phyloP scores from a whole-genome alignment of 2,329 filamentous ascomycete species.

The Penicillium verrucosum region DNA sequence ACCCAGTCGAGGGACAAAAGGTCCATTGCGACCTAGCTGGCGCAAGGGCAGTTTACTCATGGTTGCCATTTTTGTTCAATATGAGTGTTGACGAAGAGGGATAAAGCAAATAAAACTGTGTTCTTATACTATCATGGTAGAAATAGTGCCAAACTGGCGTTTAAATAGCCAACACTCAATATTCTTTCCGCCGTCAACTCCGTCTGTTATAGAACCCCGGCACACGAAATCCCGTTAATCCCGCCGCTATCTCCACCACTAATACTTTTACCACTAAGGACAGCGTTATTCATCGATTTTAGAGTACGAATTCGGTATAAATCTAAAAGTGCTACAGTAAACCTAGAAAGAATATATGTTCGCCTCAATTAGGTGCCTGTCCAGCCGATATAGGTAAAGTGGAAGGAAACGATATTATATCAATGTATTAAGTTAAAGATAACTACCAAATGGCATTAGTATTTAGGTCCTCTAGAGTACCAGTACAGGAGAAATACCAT shows the following conservation, averaged over 20 bases:
- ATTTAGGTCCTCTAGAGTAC: neutral
- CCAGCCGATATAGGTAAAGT: neutral
- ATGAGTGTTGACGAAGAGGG: neutral
- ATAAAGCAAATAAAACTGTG: neutral
- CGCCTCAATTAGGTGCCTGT: neutral
- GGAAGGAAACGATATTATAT: neutral
- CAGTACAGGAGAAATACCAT: neutral
- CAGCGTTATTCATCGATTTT: no score
- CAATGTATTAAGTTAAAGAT: neutral
- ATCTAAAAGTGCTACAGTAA: neutral
- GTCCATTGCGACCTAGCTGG: constrained; percentile 28
- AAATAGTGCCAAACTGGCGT: neutral
- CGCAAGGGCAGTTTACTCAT: constrained; percentile 2
- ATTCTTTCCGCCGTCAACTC: neutral
- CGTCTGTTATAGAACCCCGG: neutral
- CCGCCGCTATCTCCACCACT: neutral
- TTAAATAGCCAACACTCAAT: neutral
- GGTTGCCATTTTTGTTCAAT: neutral
- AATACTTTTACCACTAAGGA: no score
- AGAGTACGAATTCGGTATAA: neutral
- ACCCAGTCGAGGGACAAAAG: constrained; percentile 28
- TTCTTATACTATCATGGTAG: neutral
- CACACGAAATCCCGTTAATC: neutral
- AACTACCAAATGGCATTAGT: neutral
- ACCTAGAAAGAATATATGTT: neutral